Evolutionary conservation across 2,329 filamentous ascomycete species (phyloP).

Genomic region (Alternaria metachromatica): DNA sequence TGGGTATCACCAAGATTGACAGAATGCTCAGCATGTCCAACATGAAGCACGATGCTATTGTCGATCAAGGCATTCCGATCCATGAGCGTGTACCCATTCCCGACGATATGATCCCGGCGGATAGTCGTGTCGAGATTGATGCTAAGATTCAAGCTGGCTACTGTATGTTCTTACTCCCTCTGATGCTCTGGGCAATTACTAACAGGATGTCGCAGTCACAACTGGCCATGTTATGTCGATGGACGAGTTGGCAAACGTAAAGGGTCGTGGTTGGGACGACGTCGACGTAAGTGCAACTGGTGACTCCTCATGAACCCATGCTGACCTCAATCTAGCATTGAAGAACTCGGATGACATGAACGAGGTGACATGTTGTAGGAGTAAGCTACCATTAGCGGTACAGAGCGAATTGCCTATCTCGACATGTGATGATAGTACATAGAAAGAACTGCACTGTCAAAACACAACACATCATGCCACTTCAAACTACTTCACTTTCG

Average conservation of each 20-base stretch:
- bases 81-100: conserved; percentile 90
- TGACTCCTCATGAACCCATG: conserved; percentile 10
- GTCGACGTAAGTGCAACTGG: conserved; percentile 54
- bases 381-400: conserved; percentile 22
- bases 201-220: conserved; percentile 64
- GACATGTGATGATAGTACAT: not conserved
- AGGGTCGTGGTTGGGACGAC: conserved; percentile 90
- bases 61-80: conserved; percentile 85
- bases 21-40: conserved; percentile 99
- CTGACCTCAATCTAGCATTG: conserved; percentile 43
- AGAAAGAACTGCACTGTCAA: not conserved
- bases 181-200: conserved; percentile 16
- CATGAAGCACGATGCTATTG: conserved; percentile 91
- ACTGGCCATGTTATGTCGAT: conserved; percentile 87
- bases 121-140: conserved; percentile 97
- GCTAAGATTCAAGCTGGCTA: conserved; percentile 94
- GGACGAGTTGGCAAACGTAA: conserved; percentile 83
- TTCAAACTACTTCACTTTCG: not conserved
- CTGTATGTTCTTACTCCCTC: conserved; percentile 59
- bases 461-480: not conserved
- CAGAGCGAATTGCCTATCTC: not conserved
- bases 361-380: not conserved
- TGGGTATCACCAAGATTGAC: conserved; percentile 98
- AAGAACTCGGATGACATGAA: conserved; percentile 19
- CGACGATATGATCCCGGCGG: conserved; percentile 90